These are phyloP conservation scores for Circinella umbellata DNA, from an alignment of 371 early-diverging fungal species.

Conservation along the genomic window DNA sequence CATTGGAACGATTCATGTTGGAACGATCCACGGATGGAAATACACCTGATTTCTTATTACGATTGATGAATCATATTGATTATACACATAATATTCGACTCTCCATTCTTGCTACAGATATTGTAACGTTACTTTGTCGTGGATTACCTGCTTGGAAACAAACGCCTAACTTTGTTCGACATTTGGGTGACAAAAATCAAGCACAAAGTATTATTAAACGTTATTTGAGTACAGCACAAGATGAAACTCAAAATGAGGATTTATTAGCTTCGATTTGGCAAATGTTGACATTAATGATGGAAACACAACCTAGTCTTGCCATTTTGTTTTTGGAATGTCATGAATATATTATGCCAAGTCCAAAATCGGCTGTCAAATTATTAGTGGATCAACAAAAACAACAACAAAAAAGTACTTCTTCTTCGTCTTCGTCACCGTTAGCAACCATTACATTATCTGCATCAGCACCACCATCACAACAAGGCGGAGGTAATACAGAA, in stretches of 20 bases:
- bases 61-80: constrained; percentile 38
- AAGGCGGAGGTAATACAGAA: constrained; percentile 10
- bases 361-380: constrained; percentile 55
- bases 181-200: constrained; percentile 47
- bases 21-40: constrained; percentile 26
- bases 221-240: constrained; percentile 41
- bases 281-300: constrained; percentile 40
- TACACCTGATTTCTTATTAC: constrained; percentile 41
- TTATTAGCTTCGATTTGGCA: constrained; percentile 48
- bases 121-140: constrained; percentile 38
- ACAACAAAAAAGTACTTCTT: constrained; percentile 21
- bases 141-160: constrained; percentile 34
- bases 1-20: constrained; percentile 23
- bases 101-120: constrained; percentile 39
- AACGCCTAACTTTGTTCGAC: constrained; percentile 44
- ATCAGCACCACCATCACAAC: not conserved
- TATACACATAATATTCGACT: constrained; percentile 37
- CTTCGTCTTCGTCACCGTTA: not conserved
- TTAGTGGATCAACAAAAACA: constrained; percentile 62
- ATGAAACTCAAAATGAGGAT: constrained; percentile 32
- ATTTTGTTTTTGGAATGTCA: constrained; percentile 54
- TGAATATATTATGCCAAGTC: constrained; percentile 56
- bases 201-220: constrained; percentile 39
- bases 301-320: constrained; percentile 50
- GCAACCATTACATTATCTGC: not conserved